Conservation (phyloP, 805 yeast genomes). For the Cyberlindnera americana region DNA sequence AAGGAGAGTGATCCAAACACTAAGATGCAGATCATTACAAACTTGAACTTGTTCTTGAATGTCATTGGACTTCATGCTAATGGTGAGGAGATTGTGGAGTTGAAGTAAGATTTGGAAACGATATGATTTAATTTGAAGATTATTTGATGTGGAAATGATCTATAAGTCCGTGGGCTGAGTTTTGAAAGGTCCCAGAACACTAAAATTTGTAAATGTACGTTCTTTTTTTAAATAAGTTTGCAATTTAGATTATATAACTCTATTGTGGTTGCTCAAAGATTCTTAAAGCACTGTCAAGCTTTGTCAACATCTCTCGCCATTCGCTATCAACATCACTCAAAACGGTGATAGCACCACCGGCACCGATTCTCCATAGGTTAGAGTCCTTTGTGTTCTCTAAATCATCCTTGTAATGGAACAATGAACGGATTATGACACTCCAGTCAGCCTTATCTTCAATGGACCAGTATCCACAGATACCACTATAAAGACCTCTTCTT, state of each 20-base stretch:
- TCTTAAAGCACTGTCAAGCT: slow-evolving; percentile 67
- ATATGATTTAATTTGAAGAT: background rate
- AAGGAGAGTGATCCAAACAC: slow-evolving; percentile 40
- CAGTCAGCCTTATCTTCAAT: slow-evolving; percentile 85
- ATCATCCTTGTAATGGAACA: slow-evolving; percentile 62
- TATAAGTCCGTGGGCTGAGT: slow-evolving; percentile 5
- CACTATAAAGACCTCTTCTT: slow-evolving; percentile 82
- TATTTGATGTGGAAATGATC: background rate
- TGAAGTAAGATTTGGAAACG: slow-evolving; percentile 35
- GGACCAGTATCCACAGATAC: slow-evolving; percentile 95
- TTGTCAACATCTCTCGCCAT: slow-evolving; percentile 86
- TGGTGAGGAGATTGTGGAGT: slow-evolving; percentile 82
- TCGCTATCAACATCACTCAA: slow-evolving; percentile 80
- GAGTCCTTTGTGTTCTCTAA: slow-evolving; percentile 25
- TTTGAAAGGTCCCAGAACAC: slow-evolving; percentile 7
- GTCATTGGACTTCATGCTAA: slow-evolving; percentile 96
- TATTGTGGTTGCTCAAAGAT: slow-evolving; percentile 6
- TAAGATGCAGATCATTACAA: slow-evolving; percentile 63
- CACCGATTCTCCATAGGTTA: slow-evolving; percentile 80
- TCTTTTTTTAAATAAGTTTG: background rate
- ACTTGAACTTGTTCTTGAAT: slow-evolving; percentile 86
- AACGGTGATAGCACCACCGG: slow-evolving; percentile 97
- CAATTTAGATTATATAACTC: too few relatives aligned
- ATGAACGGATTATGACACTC: slow-evolving; percentile 90
- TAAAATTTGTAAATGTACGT: background rate